These are phyloP conservation scores for Xylariaceae sp. DNA, from an alignment of 2,329 filamentous ascomycete species.

Conservation along the genomic window DNA sequence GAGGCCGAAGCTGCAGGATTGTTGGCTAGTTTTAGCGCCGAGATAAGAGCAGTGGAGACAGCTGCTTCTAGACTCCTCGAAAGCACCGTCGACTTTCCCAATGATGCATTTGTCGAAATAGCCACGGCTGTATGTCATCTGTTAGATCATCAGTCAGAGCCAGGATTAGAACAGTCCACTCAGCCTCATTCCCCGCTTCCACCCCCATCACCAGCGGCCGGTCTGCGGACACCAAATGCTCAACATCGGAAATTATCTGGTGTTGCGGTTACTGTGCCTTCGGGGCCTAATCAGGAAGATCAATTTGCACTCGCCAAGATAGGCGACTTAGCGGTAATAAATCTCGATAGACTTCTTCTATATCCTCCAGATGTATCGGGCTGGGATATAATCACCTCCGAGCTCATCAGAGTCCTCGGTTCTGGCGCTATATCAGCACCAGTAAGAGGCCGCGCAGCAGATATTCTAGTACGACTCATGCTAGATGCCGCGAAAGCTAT, in stretches of 20 bases:
- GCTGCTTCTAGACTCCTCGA: constrained; percentile 88
- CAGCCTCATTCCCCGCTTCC: constrained; percentile 48
- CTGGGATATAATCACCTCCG: constrained; percentile 71
- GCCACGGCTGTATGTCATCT: constrained; percentile 77
- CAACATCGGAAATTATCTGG: constrained; percentile 56
- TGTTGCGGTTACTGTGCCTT: constrained; percentile 52
- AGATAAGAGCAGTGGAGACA: constrained; percentile 87
- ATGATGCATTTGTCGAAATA: constrained; percentile 79
- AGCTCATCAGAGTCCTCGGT: constrained; percentile 60
- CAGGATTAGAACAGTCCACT: constrained; percentile 40
- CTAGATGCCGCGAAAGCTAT: constrained; percentile 65
- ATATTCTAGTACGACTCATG: constrained; percentile 66
- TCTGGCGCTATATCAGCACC: constrained; percentile 55
- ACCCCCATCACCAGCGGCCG: constrained; percentile 44
- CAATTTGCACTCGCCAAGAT: constrained; percentile 76
- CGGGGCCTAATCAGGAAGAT: constrained; percentile 65
- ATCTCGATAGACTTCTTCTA: constrained; percentile 75
- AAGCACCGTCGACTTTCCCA: constrained; percentile 89
- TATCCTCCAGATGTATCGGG: constrained; percentile 73
- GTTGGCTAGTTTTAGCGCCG: constrained; percentile 74
- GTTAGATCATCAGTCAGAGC: constrained; percentile 54
- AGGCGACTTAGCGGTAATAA: constrained; percentile 75
- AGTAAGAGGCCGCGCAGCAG: constrained; percentile 66
- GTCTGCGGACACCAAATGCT: constrained; percentile 38
- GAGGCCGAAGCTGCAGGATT: constrained; percentile 59